These are phyloP conservation scores for Fusarium sp. DNA, from an alignment of 2,329 filamentous ascomycete genomes.

Conservation along the genomic window DNA sequence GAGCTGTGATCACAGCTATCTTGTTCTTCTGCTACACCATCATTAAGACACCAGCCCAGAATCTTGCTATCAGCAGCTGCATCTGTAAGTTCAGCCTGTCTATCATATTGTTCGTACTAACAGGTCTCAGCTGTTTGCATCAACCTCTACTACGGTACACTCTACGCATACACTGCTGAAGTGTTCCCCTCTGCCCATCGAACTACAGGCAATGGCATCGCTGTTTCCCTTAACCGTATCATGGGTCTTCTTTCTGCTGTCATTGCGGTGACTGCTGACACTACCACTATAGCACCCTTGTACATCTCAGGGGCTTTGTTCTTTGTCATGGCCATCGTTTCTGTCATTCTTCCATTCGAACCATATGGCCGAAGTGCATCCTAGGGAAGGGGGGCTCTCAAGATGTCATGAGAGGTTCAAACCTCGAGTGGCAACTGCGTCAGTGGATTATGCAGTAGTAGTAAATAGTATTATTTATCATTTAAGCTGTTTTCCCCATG, in stretches of 20 bases:
- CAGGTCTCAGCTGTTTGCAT: conserved; percentile 61
- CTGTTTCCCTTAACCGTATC: conserved; percentile 52
- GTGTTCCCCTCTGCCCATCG: conserved; percentile 73
- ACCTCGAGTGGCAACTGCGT: fast-evolving
- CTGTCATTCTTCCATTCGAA: conserved; percentile 71
- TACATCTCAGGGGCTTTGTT: conserved; percentile 74
- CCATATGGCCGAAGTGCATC: conserved; percentile 56
- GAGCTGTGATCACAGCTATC: not conserved
- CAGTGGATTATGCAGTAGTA: not conserved
- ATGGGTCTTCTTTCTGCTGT: conserved; percentile 23
- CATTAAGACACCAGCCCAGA: not conserved
- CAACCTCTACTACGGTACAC: conserved; percentile 77
- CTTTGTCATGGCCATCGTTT: conserved; percentile 66
- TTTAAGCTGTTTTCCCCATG: too few species aligned
- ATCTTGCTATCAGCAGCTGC: not conserved
- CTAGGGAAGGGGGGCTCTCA: not conserved
- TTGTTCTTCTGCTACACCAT: not conserved
- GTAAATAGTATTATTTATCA: too few species aligned
- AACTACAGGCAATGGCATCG: conserved; percentile 58
- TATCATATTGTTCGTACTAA: fast-evolving
- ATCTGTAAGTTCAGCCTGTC: not conserved
- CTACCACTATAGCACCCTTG: conserved; percentile 68
- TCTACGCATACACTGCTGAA: conserved; percentile 72
- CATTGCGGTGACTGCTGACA: conserved; percentile 61
- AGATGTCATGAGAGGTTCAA: fast-evolving